Evolutionary conservation across 352 stramenopile species (phyloP), one percentile per base, ranked within the genome.

Genomic region (Phytopythium cucurbitacearum): DNA sequence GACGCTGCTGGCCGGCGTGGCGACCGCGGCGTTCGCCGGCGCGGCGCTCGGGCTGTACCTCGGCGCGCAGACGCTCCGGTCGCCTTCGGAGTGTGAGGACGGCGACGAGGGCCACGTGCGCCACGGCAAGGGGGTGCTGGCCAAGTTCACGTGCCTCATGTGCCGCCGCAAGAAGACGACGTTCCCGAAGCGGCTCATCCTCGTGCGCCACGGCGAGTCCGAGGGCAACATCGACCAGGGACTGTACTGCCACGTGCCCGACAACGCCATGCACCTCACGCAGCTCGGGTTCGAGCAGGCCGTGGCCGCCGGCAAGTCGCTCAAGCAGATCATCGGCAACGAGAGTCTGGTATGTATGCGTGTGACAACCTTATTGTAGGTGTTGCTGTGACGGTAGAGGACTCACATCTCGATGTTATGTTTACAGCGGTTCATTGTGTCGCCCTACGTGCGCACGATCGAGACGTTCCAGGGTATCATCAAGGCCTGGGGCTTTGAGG

Each of bases 191-290:
- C 75, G 77, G 9, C 64, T 96, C 16, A 92, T 96, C 55, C 65
- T 96, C 46, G 76, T 96, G 60, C 82, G 84, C 40, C 86, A 94
- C 63, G 84, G 86, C 48, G 53, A 96, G 61, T 91, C 76, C 15
- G 80, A 94, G 54, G 86, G 86, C 40, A 96, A 96, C 56, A 86
- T 94, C 43, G 80, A 93, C 64, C 81, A 82, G 48, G 66, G 78
- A 32, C 53, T 90, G 28, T 96, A 96, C 40, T 71, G 68, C 34
- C 69, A 67, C 34, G 80, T 91, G 12, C 82, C 84, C 0, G 85
- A 96, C 63, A 91, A 92, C 49, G 76, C 75, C 38, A 93, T 94
- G 74, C 83, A 89, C 50, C 56, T 96, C 40, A 96, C 86, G 9
- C 69, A 76, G 41, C 65, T 92, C 15, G 86, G 86, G 41, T 89